A percentile compares a stretch with the other conserved stretches of the same genome.
Evolutionary conservation across 164 flowering plant genomes (phyloP).

Genomic region (Chloranthus sessilifolius): DNA sequence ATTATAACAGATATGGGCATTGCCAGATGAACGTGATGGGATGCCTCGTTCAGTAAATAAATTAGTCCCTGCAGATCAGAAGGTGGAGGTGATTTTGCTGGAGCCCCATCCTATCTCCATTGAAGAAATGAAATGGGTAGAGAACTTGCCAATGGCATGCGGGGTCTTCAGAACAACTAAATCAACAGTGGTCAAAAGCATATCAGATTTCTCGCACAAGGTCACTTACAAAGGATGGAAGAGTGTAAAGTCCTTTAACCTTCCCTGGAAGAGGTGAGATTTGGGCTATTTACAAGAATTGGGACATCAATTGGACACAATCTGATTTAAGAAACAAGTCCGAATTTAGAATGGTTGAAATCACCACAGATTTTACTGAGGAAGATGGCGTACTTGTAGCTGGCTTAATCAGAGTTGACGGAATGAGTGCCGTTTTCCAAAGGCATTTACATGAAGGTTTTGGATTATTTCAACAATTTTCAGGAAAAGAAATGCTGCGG

Average conservation of each 20-base stretch:
- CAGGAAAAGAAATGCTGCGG: conserved; percentile 23
- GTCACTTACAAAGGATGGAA: conserved; percentile 19
- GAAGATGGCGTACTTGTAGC: conserved; percentile 13
- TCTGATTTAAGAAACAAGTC: conserved; percentile 26
- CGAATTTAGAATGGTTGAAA: conserved; percentile 44
- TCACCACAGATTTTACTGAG: conserved; percentile 17
- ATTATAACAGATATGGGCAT: conserved; percentile 37
- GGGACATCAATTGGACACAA: conserved; percentile 23
- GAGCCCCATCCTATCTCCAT: conserved; percentile 24
- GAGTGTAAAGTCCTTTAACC: conserved; percentile 13
- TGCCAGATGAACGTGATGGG: conserved; percentile 22
- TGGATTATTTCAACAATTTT: conserved; percentile 11
- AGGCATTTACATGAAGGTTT: conserved; percentile 10
- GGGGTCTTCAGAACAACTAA: conserved; percentile 23
- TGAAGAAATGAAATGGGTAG: conserved; percentile 19
- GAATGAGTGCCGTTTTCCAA: conserved; percentile 37
- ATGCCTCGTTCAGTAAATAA: conserved; percentile 34
- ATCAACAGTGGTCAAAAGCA: conserved; percentile 10
- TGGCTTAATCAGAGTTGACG: conserved; percentile 29
- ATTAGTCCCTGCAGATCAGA: conserved; percentile 20
- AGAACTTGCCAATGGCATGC: conserved; percentile 25
- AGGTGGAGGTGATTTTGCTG: conserved; percentile 25
- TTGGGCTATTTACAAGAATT: conserved; percentile 36
- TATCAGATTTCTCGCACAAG: conserved; percentile 28
- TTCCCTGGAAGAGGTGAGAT: too few relatives aligned